Evolutionary conservation across 495 filamentous ascomycete genomes (phyloP).

Genomic region (Extremus antarcticus): DNA sequence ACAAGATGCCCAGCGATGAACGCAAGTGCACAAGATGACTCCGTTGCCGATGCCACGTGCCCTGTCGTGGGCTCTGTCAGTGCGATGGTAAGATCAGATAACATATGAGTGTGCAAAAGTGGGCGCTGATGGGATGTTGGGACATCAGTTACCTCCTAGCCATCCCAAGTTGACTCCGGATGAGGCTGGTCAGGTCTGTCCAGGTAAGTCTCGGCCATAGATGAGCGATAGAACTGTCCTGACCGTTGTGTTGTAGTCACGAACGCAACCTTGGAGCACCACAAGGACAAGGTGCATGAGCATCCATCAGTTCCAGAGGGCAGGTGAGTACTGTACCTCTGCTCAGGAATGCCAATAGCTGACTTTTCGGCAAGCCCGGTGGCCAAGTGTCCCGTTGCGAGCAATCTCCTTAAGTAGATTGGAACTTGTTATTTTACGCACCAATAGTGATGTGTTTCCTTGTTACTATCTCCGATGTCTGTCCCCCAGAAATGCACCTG

Average conservation of each 20-base stretch:
- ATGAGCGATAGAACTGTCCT: too few species aligned
- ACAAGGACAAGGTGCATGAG: conserved; percentile 13
- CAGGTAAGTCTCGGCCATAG: too few species aligned
- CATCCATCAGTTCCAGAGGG: conserved; percentile 11
- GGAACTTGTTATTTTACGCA: neutral
- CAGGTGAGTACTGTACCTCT: neutral
- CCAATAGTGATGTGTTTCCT: too few species aligned
- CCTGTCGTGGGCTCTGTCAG: conserved; percentile 9
- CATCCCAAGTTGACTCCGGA: conserved; percentile 13
- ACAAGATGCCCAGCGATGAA: conserved; percentile 8
- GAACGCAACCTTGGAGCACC: conserved; percentile 18
- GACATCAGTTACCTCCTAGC: conserved; percentile 8
- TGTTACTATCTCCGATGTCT: too few species aligned
- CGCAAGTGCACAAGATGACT: neutral
- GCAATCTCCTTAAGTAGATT: neutral
- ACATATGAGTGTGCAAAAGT: too few species aligned
- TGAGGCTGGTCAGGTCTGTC: conserved; percentile 12
- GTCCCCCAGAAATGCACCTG: too few species aligned
- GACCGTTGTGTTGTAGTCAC: too few species aligned
- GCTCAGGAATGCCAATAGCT: neutral
- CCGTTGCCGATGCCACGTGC: neutral
- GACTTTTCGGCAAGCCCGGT: neutral
- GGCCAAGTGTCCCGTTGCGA: neutral
- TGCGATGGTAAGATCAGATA: neutral
- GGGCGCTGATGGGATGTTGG: neutral